Evolutionary conservation across 2,329 filamentous ascomycete species (phyloP).

Genomic region (Aspergillus fumigatiaffinis): DNA sequence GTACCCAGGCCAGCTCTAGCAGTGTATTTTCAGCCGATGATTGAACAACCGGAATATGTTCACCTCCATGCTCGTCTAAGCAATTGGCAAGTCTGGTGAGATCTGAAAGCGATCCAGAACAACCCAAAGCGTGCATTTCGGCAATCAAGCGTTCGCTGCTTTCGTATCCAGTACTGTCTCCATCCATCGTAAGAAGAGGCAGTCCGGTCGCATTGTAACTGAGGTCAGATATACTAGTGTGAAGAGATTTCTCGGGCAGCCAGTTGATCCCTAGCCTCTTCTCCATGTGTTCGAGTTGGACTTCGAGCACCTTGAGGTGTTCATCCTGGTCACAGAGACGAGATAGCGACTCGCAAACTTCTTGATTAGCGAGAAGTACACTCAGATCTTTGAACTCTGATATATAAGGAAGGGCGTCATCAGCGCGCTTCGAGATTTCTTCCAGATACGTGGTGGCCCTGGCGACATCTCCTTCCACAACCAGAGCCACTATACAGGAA

Average conservation of each 20-base stretch:
- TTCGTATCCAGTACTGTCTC: slow-evolving; percentile 21
- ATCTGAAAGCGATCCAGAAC: slow-evolving; percentile 26
- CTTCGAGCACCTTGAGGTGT: slow-evolving; percentile 21
- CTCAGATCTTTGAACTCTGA: slow-evolving; percentile 17
- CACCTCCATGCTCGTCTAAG: slow-evolving; percentile 34
- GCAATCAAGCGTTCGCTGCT: slow-evolving; percentile 21
- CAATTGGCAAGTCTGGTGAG: slow-evolving; percentile 26
- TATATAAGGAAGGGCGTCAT: slow-evolving; percentile 22
- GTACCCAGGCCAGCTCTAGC: slow-evolving; percentile 30
- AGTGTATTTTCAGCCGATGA: slow-evolving; percentile 1
- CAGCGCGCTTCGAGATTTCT: slow-evolving; percentile 19
- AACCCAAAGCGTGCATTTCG: slow-evolving; percentile 26
- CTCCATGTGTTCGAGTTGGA: slow-evolving; percentile 27
- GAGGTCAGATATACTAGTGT: slow-evolving; percentile 15
- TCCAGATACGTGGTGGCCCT: slow-evolving; percentile 22
- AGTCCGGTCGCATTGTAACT: slow-evolving; percentile 15
- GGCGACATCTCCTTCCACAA: slow-evolving; percentile 18
- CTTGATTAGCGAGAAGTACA: slow-evolving; percentile 17
- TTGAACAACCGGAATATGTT: slow-evolving; percentile 19
- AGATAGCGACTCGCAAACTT: slow-evolving; percentile 18
- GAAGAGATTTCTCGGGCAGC: slow-evolving; percentile 15
- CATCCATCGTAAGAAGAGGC: slow-evolving; percentile 22
- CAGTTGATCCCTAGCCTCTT: slow-evolving; percentile 29
- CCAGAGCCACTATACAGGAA: slow-evolving; percentile 21
- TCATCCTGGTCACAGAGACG: slow-evolving; percentile 20